Conservation (phyloP, 73 alveolate species). For the Paramecium pentaurelia region DNA sequence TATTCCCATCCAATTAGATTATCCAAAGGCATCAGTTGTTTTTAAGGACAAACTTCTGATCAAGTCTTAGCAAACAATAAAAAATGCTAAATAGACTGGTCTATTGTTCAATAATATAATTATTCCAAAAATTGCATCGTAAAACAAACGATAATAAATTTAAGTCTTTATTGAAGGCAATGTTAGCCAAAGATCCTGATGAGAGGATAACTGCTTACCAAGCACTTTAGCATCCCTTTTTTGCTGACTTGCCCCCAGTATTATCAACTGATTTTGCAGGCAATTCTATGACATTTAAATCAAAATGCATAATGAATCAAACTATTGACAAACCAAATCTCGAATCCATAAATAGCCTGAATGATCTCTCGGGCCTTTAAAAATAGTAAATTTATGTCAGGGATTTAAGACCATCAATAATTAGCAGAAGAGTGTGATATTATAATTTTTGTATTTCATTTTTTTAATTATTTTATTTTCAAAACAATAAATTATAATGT, state of each 20-base stretch:
- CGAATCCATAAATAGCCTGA: background rate
- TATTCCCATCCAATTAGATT: background rate
- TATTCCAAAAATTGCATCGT: slow-evolving; percentile 25
- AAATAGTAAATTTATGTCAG: background rate
- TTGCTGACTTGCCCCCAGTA: background rate
- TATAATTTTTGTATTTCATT: background rate
- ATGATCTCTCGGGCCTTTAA: background rate
- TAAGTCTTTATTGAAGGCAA: background rate
- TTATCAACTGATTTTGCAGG: background rate
- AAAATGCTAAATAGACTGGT: slow-evolving; percentile 37
- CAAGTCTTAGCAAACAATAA: slow-evolving; percentile 37
- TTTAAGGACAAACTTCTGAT: slow-evolving; percentile 42
- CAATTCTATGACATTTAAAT: slow-evolving; percentile 29
- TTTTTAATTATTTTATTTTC: background rate
- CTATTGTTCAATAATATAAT: background rate
- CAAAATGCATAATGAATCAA: background rate
- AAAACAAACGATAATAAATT: background rate
- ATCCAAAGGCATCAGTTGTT: slow-evolving; percentile 29
- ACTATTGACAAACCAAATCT: background rate
- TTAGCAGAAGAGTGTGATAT: background rate
- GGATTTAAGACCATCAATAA: background rate
- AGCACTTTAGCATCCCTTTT: slow-evolving; percentile 23
- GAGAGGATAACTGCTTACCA: slow-evolving; percentile 18
- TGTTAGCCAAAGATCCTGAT: slow-evolving; percentile 42
- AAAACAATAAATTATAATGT: too few species aligned